phyloP scores from a whole-genome alignment of 495 filamentous ascomycete genomes.

The Lophiostoma macrostomum region DNA sequence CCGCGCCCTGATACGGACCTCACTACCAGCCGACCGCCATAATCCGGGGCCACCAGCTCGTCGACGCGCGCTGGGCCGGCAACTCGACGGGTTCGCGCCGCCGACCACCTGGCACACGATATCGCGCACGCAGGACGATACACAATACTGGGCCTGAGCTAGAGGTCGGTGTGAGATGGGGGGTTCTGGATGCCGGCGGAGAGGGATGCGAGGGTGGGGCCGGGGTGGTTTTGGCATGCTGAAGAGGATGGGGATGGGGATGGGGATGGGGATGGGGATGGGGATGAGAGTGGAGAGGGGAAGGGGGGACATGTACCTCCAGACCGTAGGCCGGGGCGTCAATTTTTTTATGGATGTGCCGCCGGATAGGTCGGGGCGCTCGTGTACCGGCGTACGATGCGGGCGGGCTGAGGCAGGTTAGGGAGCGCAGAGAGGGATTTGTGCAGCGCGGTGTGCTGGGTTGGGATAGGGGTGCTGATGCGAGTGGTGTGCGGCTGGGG shows the following conservation, averaged over 20 bases:
- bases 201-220: not conserved
- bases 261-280: not conserved
- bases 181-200: not conserved
- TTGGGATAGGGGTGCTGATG: not conserved
- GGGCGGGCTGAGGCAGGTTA: not conserved
- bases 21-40: not conserved
- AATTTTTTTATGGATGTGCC: not conserved
- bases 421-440: not conserved
- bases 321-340: not conserved
- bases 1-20: not conserved
- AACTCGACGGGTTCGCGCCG: not conserved
- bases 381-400: not conserved
- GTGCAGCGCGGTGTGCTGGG: not conserved
- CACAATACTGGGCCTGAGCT: not conserved
- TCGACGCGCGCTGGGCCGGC: conserved; percentile 1
- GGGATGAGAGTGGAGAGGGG: not conserved
- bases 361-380: not conserved
- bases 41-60: conserved; percentile 1
- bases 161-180: not conserved
- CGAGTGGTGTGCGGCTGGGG: not conserved
- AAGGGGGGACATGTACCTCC: not conserved
- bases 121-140: not conserved
- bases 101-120: conserved; percentile 8
- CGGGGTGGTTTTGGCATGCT: conserved; percentile 3
- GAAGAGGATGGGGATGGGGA: not conserved